Evolutionary conservation across 768 basidiomycete genomes (phyloP).

Genomic region (Paxillus involutus): DNA sequence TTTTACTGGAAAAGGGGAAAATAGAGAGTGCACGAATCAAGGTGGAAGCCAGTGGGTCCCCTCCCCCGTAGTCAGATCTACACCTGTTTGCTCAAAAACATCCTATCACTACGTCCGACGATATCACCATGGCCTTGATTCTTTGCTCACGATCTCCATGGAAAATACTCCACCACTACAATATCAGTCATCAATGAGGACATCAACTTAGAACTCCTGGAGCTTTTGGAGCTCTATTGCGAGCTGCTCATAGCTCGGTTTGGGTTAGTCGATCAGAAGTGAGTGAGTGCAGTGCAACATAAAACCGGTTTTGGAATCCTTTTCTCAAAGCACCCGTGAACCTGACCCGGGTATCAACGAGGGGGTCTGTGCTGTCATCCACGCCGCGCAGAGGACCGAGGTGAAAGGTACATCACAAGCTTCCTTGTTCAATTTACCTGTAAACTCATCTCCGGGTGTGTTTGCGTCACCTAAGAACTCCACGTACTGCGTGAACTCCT

Average conservation of each 20-base stretch:
- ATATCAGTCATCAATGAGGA: conserved; percentile 78
- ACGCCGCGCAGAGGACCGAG: conserved; percentile 90
- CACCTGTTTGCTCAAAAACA: conserved; percentile 1
- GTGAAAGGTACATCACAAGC: conserved; percentile 61
- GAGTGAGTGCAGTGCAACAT: conserved; percentile 23
- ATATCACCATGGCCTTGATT: conserved; percentile 2
- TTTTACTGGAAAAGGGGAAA: conserved; percentile 75
- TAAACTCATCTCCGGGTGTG: conserved; percentile 3
- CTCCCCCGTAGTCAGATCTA: conserved; percentile 8
- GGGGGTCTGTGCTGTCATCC: conserved; percentile 84
- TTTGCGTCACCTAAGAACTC: conserved; percentile 55
- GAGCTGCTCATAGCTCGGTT: conserved; percentile 94
- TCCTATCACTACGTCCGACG: conserved; percentile 19
- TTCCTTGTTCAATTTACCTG: background rate
- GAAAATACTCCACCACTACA: background rate
- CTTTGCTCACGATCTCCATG: background rate
- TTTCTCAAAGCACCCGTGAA: conserved; percentile 58
- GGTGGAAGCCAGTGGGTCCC: conserved; percentile 72
- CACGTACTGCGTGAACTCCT: conserved; percentile 90
- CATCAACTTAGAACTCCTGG: conserved; percentile 82
- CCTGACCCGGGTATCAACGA: conserved; percentile 88
- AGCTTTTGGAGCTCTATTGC: conserved; percentile 91
- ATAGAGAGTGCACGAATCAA: conserved; percentile 83
- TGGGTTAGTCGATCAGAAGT: conserved; percentile 89
- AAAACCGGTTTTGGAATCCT: conserved; percentile 5